Percentiles rank a stretch among this genome's conserved stretches.
Evolutionary conservation across 441 rosid species (phyloP).

Genomic region (Mallotus japonicus): DNA sequence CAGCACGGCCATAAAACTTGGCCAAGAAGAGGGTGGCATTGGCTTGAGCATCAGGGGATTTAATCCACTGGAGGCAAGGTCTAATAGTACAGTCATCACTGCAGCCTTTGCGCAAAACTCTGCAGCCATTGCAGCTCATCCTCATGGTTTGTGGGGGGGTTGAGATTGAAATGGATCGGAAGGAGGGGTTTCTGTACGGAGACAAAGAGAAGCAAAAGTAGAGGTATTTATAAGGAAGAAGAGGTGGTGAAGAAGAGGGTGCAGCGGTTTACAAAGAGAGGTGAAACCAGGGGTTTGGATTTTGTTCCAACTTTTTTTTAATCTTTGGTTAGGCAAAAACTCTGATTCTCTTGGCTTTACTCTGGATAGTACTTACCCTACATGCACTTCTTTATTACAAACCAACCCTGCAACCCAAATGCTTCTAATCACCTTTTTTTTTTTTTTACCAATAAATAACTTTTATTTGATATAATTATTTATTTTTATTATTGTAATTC

Average conservation of each 20-base stretch:
- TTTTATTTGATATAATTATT: too few species aligned
- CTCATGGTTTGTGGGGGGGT: slow-evolving; percentile 24
- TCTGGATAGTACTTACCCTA: slow-evolving; percentile 28
- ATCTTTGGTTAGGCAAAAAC: slow-evolving; percentile 34
- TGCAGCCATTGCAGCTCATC: slow-evolving; percentile 64
- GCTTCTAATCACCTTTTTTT: not conserved
- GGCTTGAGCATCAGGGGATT: slow-evolving; percentile 48
- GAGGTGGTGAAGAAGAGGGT: slow-evolving; percentile 16
- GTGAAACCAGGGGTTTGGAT: slow-evolving; percentile 42
- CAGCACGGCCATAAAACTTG: slow-evolving; percentile 65
- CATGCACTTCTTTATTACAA: slow-evolving; percentile 52
- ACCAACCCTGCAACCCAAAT: slow-evolving; percentile 21
- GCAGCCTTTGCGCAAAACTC: slow-evolving; percentile 59
- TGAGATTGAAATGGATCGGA: not conserved
- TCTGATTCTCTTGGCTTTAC: slow-evolving; percentile 17
- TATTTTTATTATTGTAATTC: too few species aligned
- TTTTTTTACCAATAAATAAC: not conserved
- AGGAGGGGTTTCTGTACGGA: slow-evolving; percentile 18
- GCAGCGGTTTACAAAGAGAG: slow-evolving; percentile 19
- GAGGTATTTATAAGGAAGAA: slow-evolving; percentile 24
- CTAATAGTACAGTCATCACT: slow-evolving; percentile 41
- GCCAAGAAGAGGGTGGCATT: slow-evolving; percentile 60
- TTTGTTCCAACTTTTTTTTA: slow-evolving; percentile 13
- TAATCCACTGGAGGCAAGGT: slow-evolving; percentile 59
- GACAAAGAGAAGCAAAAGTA: slow-evolving; percentile 8